Evolutionary conservation across 1,284 basidiomycete species (phyloP), one percentile per base, ranked within the genome.

Genomic region (Phellopilus nigrolimitatus): DNA sequence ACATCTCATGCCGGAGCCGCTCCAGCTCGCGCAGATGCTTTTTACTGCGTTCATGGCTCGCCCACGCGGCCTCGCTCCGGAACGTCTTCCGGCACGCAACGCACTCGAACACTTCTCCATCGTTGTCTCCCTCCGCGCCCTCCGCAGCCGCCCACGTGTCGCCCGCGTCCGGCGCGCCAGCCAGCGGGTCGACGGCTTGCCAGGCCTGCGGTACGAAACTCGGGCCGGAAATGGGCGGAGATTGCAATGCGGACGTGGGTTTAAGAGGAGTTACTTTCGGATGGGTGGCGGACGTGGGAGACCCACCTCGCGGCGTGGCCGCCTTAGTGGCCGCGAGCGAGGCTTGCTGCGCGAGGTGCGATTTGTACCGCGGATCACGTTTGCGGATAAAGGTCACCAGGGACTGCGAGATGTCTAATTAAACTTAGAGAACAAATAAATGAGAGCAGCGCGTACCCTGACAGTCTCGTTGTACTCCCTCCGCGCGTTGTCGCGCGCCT

Each of bases 81-180:
- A 98, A 99, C 1, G 76, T 77, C 71, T 97, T 98, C 49, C 82
- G 77, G 64, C 97, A 99, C 2, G 88, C 95, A n/a, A 98, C 87
- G 62, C 97, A 99, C 65, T 97, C 94, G 80, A 91, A 95, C 63
- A 86, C 84, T 10, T 56, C 50, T 13, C 64, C 82, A 7, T 80
- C 83, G 64, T 87, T 80, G 5, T 76, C 80, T 9, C 78, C 72
- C 4, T 79, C 79, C 79, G 64, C 81, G 6, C 81, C 82, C 64
- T 88, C 81, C 4, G 76, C 80, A 8, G 78, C 72, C 4, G 80
- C 79, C 79, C 82, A 88, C 57, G 87, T 85, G 7, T 84, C 66
- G 58, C 85, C 84, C 1, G 74, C 79, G 45, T 79, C 72, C 27
- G 73, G 67, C 7, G 67, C 57, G 30, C 48, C 63, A 45, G 63